These are phyloP conservation scores for Aureobasidium sp. DNA, from an alignment of 2,329 filamentous ascomycete genomes.

Conservation along the genomic window DNA sequence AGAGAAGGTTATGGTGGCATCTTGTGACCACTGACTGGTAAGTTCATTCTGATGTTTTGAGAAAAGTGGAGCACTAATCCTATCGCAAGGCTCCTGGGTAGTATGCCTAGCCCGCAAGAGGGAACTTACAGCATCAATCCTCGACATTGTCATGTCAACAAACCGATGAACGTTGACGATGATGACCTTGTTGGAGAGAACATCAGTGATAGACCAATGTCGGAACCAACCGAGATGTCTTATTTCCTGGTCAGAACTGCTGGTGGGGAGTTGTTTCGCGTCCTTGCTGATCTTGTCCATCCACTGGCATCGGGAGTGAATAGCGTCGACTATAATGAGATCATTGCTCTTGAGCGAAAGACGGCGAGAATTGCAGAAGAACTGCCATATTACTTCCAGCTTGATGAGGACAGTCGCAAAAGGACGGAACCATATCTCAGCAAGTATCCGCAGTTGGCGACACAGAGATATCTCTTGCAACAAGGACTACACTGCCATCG, in stretches of 20 bases:
- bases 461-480: conserved; percentile 16
- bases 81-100: conserved; percentile 28
- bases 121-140: conserved; percentile 36
- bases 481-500: conserved; percentile 19
- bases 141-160: conserved; percentile 32
- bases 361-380: conserved; percentile 16
- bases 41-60: not conserved
- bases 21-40: conserved; percentile 22
- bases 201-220: conserved; percentile 22
- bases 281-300: conserved; percentile 29
- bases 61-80: not conserved
- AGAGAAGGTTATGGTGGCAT: conserved; percentile 24
- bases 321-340: conserved; percentile 15
- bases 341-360: conserved; percentile 17
- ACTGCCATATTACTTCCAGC: conserved; percentile 16
- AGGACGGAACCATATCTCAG: not conserved
- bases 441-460: not conserved
- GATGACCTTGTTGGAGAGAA: conserved; percentile 25
- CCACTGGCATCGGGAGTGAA: not conserved
- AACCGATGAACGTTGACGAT: conserved; percentile 36
- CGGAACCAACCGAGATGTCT: conserved; percentile 36
- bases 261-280: conserved; percentile 32
- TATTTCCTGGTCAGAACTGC: conserved; percentile 37
- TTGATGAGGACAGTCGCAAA: conserved; percentile 7
- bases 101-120: conserved; percentile 36